These are phyloP conservation scores for Lichina pygmaea DNA, from an alignment of 495 filamentous ascomycete species.

Conservation along the genomic window DNA sequence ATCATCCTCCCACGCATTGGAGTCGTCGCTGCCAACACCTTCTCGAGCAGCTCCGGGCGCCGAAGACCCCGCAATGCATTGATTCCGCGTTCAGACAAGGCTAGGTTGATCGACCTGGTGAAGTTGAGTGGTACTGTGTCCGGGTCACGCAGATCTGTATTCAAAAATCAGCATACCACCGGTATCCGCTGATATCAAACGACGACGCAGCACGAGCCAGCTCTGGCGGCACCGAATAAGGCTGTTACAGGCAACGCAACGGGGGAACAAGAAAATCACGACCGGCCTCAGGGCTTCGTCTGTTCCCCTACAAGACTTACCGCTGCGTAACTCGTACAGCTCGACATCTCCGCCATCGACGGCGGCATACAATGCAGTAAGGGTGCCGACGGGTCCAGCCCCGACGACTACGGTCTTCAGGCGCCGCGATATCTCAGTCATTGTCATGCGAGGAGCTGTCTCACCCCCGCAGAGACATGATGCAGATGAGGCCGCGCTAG, in stretches of 20 bases:
- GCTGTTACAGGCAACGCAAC: not conserved
- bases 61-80: conserved; percentile 48
- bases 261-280: not conserved
- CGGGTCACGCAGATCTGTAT: conserved; percentile 49
- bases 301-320: conserved; percentile 20
- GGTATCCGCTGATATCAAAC: no score
- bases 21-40: conserved; percentile 49
- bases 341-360: conserved; percentile 68
- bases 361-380: conserved; percentile 82
- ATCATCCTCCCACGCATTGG: conserved; percentile 98
- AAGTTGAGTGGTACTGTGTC: conserved; percentile 77
- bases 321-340: conserved; percentile 77
- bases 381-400: conserved; percentile 74
- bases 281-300: no score
- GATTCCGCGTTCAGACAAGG: conserved; percentile 83
- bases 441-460: no score
- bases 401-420: conserved; percentile 59
- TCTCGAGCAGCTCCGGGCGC: conserved; percentile 34
- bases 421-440: no score
- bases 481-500: no score
- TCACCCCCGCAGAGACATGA: no score
- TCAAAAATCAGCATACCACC: no score
- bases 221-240: not conserved
- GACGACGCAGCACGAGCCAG: no score
- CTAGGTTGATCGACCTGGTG: conserved; percentile 91